A percentile compares a stretch with the other conserved stretches of the same genome.
phyloP scores from a whole-genome alignment of 164 flowering plant genomes.

The Aristolochia fimbriata region DNA sequence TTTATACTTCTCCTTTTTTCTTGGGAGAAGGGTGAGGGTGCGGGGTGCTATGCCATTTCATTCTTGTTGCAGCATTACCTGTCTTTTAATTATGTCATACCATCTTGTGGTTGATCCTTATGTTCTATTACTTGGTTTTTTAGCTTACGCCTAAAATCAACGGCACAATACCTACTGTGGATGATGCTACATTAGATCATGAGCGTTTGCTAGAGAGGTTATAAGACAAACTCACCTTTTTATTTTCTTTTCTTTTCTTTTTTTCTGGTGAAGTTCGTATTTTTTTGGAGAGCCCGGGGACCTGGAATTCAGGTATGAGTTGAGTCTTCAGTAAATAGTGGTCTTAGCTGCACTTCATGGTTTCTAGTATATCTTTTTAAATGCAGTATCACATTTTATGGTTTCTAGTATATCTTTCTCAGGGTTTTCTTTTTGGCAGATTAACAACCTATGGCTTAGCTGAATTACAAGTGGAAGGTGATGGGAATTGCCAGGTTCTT shows the following conservation, averaged over 20 bases:
- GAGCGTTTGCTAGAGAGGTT: constrained; percentile 69
- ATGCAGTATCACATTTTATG: too few relatives aligned
- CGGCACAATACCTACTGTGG: constrained; percentile 66
- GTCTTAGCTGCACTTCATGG: not conserved
- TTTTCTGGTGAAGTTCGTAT: not conserved
- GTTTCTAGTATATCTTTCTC: not conserved
- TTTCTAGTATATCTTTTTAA: too few relatives aligned
- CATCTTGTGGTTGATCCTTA: not conserved
- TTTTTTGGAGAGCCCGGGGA: not conserved
- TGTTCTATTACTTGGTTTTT: constrained; percentile 6
- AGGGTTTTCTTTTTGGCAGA: constrained; percentile 23
- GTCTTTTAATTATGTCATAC: not conserved
- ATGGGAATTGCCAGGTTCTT: constrained; percentile 92
- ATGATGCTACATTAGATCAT: constrained; percentile 79
- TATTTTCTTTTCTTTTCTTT: not conserved
- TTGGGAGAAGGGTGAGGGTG: too few relatives aligned
- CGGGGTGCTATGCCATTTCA: too few relatives aligned
- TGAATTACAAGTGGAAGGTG: constrained; percentile 86
- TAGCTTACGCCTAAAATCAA: constrained; percentile 87
- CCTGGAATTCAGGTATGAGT: not conserved
- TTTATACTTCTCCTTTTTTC: not conserved
- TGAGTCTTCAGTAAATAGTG: not conserved
- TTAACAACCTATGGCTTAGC: constrained; percentile 69
- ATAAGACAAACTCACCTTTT: not conserved
- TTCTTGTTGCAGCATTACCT: too few relatives aligned